These are phyloP conservation scores for Lactarius indigo DNA, from an alignment of 768 basidiomycete species.

Conservation along the genomic window DNA sequence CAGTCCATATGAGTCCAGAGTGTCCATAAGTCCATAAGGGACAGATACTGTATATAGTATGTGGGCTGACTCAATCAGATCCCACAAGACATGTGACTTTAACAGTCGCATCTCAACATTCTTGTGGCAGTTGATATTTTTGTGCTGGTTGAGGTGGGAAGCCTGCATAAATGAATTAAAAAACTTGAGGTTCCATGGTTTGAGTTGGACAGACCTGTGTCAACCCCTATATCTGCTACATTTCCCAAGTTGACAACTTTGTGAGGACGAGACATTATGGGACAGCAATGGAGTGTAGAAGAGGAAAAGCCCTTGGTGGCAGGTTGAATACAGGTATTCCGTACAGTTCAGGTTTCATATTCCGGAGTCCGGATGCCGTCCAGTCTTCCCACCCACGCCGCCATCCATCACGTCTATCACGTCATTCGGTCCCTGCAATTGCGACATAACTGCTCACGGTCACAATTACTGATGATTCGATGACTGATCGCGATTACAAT, in stretches of 20 bases:
- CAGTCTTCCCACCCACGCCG: background rate
- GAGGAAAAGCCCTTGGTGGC: too few relatives aligned
- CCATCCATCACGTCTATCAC: background rate
- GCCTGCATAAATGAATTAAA: background rate
- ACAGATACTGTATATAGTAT: too few relatives aligned
- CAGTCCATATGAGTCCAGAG: too few relatives aligned
- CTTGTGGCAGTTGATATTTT: background rate
- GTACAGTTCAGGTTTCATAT: too few relatives aligned
- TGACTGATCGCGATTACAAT: background rate
- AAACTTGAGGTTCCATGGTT: background rate
- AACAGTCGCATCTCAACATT: too few relatives aligned
- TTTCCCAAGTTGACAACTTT: background rate
- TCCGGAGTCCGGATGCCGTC: background rate
- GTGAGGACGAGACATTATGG: background rate
- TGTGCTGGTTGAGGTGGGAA: background rate
- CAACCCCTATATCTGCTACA: background rate
- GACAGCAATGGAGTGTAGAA: background rate
- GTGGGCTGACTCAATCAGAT: too few relatives aligned
- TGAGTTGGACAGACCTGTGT: background rate
- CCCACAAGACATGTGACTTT: too few relatives aligned
- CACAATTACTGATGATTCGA: background rate
- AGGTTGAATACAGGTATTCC: too few relatives aligned
- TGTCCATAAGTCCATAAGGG: too few relatives aligned
- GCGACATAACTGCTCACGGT: slow-evolving; percentile 20
- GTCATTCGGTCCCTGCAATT: background rate